Base-by-base conservation (phyloP, 805 yeast species). In the Candida lessepsii region DNA sequence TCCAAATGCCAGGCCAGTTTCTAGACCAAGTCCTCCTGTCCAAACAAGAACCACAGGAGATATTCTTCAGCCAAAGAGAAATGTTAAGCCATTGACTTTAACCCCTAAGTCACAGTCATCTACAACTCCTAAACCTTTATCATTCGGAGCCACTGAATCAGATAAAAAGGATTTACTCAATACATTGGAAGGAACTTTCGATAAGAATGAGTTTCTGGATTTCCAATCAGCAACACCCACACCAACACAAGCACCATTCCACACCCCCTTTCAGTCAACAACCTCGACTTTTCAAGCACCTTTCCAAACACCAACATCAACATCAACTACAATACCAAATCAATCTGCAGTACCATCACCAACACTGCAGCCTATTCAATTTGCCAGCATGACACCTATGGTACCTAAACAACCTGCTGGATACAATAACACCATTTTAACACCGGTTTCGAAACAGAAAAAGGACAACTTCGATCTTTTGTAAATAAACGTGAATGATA, bases 161-260 rank as follows among this genome's bases (percentile, higher is more conserved):
- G 45, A 55, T 29, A 20, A 6, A 7, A 43, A 37, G 21, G 54
- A 50, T 10, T 38, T 65, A 6, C 43, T 60, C 10, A 46, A 46
- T 25, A 50, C 59, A 3, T 52, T 58, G 45, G 63, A 58, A 25
- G 54, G 56, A 3, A 51, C 62, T 13, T 54, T 45, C 36, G 40
- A 32, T 25, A 29, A 20, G 23, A 9, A 35, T 11, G 51, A 44
- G 20, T 47, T 47, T 31, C 51, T 42, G 48, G 51, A 47, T 14
- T 47, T 47, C 18, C 51, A 47, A 37, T 37, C 43, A 6, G 50
- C 50, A 2, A 33, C 46, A 11, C 46, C 50, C 1, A 11, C 41
- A 19, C 10, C 18, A 9, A n/a, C 20, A 2, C 35, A 9, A 7
- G 6, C 39, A 29, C 19, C 42, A 18, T 6, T 11, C n/a, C n/a